These are phyloP conservation scores for Cronartium quercuum DNA, from an alignment of 1,284 basidiomycete species.

Conservation along the genomic window DNA sequence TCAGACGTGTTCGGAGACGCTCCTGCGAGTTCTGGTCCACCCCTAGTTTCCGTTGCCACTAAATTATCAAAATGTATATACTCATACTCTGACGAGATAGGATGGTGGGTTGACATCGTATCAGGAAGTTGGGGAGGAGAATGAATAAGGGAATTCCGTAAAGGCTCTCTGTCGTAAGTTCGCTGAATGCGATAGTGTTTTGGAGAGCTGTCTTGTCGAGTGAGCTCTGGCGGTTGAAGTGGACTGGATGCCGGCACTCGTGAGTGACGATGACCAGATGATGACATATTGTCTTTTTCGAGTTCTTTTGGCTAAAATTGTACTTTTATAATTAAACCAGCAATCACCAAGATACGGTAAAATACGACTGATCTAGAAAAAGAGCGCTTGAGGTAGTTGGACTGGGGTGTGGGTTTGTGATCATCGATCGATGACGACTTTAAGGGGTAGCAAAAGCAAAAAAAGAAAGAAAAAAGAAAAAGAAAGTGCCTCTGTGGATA, in stretches of 20 bases:
- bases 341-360: too few species aligned
- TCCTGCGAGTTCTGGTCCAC: neutral
- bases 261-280: too few species aligned
- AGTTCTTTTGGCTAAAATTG: too few species aligned
- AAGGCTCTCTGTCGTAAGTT: neutral
- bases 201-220: neutral
- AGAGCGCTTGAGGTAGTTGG: too few species aligned
- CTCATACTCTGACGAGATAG: neutral
- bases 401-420: too few species aligned
- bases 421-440: too few species aligned
- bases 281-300: too few species aligned
- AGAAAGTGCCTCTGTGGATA: too few species aligned
- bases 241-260: neutral
- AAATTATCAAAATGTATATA: neutral
- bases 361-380: too few species aligned
- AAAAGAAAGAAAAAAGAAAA: too few species aligned
- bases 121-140: neutral
- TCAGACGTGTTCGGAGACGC: neutral
- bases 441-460: too few species aligned
- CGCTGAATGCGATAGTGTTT: neutral
- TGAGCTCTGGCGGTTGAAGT: neutral
- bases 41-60: neutral
- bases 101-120: neutral
- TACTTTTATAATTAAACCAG: too few species aligned
- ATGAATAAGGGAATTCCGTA: neutral